These are phyloP conservation scores for Populus tomentosa DNA, from an alignment of 441 rosid species.

Conservation along the genomic window DNA sequence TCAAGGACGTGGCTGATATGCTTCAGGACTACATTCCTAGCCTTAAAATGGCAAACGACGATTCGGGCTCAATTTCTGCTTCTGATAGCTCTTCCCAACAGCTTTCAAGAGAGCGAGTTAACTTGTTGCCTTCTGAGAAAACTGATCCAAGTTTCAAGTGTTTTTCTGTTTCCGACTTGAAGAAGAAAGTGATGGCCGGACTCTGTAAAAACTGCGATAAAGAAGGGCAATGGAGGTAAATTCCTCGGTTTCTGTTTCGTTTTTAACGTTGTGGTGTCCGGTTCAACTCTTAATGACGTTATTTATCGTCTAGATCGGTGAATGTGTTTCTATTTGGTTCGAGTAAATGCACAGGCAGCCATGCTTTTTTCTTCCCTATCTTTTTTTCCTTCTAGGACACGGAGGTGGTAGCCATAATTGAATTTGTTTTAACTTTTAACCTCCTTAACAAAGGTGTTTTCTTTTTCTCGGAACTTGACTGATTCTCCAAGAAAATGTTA, in stretches of 20 bases:
- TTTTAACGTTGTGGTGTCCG: not conserved
- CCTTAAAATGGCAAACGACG: constrained; percentile 54
- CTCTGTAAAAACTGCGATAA: constrained; percentile 63
- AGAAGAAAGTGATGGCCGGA: constrained; percentile 85
- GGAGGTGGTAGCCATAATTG: constrained; percentile 2
- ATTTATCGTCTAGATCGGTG: constrained; percentile 11
- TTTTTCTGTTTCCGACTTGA: constrained; percentile 89
- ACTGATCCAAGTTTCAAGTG: constrained; percentile 66
- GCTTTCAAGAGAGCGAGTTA: constrained; percentile 62
- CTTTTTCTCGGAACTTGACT: not conserved
- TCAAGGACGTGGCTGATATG: constrained; percentile 90
- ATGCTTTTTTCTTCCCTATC: not conserved
- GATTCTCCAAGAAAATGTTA: not conserved
- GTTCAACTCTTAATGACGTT: constrained; percentile 13
- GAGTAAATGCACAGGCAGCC: constrained; percentile 22
- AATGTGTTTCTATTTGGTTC: constrained; percentile 7
- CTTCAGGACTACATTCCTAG: constrained; percentile 92
- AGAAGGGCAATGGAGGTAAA: constrained; percentile 94
- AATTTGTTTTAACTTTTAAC: not conserved
- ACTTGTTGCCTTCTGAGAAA: constrained; percentile 44
- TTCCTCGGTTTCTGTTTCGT: not conserved
- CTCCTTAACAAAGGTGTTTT: not conserved
- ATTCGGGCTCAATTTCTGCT: constrained; percentile 52
- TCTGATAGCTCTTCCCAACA: constrained; percentile 53
- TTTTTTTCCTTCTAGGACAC: not conserved